phyloP scores from a whole-genome alignment of 1,139 yeast species.

The Williopsis jadinii region DNA sequence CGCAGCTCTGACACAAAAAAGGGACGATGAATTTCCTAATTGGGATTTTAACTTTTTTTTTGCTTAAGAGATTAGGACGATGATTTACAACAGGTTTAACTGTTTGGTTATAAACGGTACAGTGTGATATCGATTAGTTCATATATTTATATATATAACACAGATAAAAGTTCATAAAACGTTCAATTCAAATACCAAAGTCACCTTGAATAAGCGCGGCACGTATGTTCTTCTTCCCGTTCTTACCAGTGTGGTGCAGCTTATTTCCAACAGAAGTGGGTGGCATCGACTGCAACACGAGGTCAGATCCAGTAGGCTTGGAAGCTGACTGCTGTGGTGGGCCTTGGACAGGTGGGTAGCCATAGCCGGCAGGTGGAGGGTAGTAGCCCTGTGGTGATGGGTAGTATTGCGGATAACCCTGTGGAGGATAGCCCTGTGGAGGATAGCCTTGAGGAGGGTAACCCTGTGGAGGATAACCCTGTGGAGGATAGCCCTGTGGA shows the following conservation, averaged over 20 bases:
- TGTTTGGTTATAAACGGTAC: too few relatives aligned
- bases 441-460: slow-evolving; percentile 8
- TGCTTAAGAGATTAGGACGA: too few relatives aligned
- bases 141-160: too few relatives aligned
- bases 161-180: too few relatives aligned
- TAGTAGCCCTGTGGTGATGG: slow-evolving; percentile 11
- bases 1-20: too few relatives aligned
- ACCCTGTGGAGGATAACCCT: slow-evolving; percentile 8
- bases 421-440: slow-evolving; percentile 11
- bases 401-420: slow-evolving; percentile 6
- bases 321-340: slow-evolving; percentile 5
- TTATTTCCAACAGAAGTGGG: slow-evolving; percentile 13
- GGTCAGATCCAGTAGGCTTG: slow-evolving; percentile 14
- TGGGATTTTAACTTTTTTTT: too few relatives aligned
- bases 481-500: slow-evolving; percentile 11
- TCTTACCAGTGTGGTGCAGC: slow-evolving; percentile 15
- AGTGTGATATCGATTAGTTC: too few relatives aligned
- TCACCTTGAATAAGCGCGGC: slow-evolving; percentile 21
- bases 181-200: slow-evolving; percentile 19
- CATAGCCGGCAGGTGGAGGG: slow-evolving; percentile 10
- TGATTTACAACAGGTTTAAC: too few relatives aligned
- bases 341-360: slow-evolving; percentile 10
- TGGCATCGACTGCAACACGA: slow-evolving; percentile 17
- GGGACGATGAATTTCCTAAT: too few relatives aligned
- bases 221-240: slow-evolving; percentile 20